Conservation (phyloP, 2,329 filamentous ascomycete species). For the Paradendryphiella salina region DNA sequence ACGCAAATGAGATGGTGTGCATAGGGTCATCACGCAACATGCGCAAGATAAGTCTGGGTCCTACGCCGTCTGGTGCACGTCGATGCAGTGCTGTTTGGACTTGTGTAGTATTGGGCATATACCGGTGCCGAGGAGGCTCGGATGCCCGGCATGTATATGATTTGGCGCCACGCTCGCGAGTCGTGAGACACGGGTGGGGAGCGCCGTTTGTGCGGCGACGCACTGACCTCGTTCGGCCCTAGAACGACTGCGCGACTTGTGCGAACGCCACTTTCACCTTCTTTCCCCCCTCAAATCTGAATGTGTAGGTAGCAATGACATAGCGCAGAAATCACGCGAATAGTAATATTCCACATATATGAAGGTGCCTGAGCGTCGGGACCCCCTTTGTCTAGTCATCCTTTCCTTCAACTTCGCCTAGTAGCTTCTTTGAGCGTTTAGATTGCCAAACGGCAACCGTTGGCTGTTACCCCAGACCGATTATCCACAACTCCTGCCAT, state of each 20-base stretch:
- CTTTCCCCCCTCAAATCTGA: conserved; percentile 2
- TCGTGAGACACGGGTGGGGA: conserved; percentile 1
- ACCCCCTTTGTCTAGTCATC: conserved; percentile 1
- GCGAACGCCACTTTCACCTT: conserved; percentile 17
- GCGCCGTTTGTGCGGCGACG: conserved; percentile 26
- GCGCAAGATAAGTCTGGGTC: too few species aligned
- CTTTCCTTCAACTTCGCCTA: conserved; percentile 14
- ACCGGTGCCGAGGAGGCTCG: too few species aligned
- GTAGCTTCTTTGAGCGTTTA: conserved; percentile 26
- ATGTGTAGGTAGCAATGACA: conserved; percentile 18
- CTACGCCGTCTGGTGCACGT: too few species aligned
- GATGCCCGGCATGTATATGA: too few species aligned
- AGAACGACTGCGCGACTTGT: conserved; percentile 29
- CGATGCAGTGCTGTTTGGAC: too few species aligned
- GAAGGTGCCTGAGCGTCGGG: neutral
- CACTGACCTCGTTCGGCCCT: conserved; percentile 8
- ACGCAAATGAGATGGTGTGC: too few species aligned
- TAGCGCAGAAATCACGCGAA: conserved; percentile 7
- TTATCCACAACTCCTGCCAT: conserved; percentile 11
- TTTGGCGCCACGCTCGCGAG: conserved; percentile 3
- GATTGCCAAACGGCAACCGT: conserved; percentile 26
- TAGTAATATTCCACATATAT: neutral
- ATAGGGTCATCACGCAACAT: too few species aligned
- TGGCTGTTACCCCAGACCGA: conserved; percentile 20
- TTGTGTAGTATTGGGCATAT: too few species aligned